A percentile compares a stretch with the other conserved stretches of the same genome.
phyloP scores from a whole-genome alignment of 2,329 filamentous ascomycete species.

The Monilinia fructigena region DNA sequence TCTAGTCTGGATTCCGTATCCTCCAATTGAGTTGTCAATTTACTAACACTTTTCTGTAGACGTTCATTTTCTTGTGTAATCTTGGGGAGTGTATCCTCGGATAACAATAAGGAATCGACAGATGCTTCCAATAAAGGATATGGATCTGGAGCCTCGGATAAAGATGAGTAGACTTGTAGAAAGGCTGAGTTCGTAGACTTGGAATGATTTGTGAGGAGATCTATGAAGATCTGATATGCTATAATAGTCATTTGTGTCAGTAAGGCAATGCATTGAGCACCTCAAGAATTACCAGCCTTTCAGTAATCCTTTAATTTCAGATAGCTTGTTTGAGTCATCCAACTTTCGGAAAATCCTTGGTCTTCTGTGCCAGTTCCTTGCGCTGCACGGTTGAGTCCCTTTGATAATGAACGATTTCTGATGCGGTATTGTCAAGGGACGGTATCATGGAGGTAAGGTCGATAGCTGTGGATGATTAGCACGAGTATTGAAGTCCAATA shows the following conservation, averaged over 20 bases:
- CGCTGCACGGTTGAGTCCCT: slow-evolving; percentile 92
- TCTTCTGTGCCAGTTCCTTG: slow-evolving; percentile 98
- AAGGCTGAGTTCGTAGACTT: slow-evolving; percentile 94
- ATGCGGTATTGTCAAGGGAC: slow-evolving; percentile 87
- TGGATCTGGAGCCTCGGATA: slow-evolving; percentile 94
- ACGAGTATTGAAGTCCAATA: slow-evolving; percentile 16
- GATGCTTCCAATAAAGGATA: slow-evolving; percentile 96
- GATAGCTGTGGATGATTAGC: slow-evolving; percentile 59
- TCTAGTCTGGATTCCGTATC: slow-evolving; percentile 79
- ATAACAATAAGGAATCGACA: slow-evolving; percentile 86
- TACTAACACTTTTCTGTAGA: slow-evolving; percentile 74
- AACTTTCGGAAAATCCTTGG: slow-evolving; percentile 97
- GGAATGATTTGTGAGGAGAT: slow-evolving; percentile 91
- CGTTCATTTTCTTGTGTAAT: slow-evolving; percentile 85
- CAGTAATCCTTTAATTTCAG: slow-evolving; percentile 83
- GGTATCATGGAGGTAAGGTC: slow-evolving; percentile 82
- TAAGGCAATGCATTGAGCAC: slow-evolving; percentile 9
- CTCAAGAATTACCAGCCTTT: slow-evolving; percentile 60
- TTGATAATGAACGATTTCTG: slow-evolving; percentile 90
- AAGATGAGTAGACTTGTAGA: slow-evolving; percentile 84
- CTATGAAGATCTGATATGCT: slow-evolving; percentile 98
- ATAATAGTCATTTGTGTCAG: slow-evolving; percentile 9
- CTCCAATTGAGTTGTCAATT: slow-evolving; percentile 77
- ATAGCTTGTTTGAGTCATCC: slow-evolving; percentile 81
- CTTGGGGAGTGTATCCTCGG: slow-evolving; percentile 88